phyloP scores from a whole-genome alignment of 208 protist species.

The Leishmania braziliensis region DNA sequence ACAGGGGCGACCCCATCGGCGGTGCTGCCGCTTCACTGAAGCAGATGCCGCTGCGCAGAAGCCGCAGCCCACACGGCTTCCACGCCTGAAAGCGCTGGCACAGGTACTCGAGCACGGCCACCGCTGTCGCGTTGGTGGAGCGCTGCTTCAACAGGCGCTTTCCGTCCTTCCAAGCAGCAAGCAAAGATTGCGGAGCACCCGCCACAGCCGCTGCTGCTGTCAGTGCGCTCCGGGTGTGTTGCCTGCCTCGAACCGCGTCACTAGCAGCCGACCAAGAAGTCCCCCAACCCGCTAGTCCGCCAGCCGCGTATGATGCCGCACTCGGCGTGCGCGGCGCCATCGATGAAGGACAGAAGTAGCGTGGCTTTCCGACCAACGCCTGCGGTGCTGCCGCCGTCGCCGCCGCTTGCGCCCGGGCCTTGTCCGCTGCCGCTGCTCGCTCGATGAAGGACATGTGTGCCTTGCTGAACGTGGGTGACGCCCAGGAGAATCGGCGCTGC shows the following conservation, averaged over 20 bases:
- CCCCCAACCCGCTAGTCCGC: background rate
- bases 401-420: background rate
- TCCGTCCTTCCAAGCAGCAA: conserved; percentile 21
- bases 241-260: background rate
- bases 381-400: background rate
- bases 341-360: conserved; percentile 21
- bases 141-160: conserved; percentile 36
- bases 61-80: conserved; percentile 14
- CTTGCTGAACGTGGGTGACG: conserved; percentile 2
- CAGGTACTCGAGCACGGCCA: conserved; percentile 54
- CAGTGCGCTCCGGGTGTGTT: background rate
- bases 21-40: background rate
- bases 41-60: conserved; percentile 5
- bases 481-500: background rate
- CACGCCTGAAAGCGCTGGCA: conserved; percentile 35
- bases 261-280: background rate
- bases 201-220: conserved; percentile 3
- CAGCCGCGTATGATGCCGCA: background rate
- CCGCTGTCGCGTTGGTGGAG: conserved; percentile 44
- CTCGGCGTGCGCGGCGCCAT: conserved; percentile 11
- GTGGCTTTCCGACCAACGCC: conserved; percentile 20
- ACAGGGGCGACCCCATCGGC: background rate
- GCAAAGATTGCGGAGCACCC: background rate
- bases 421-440: background rate
- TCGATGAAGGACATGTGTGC: background rate